A percentile compares a stretch with the other conserved stretches of the same genome.
phyloP scores from a whole-genome alignment of 768 basidiomycete species.

The Mycena vitilis region DNA sequence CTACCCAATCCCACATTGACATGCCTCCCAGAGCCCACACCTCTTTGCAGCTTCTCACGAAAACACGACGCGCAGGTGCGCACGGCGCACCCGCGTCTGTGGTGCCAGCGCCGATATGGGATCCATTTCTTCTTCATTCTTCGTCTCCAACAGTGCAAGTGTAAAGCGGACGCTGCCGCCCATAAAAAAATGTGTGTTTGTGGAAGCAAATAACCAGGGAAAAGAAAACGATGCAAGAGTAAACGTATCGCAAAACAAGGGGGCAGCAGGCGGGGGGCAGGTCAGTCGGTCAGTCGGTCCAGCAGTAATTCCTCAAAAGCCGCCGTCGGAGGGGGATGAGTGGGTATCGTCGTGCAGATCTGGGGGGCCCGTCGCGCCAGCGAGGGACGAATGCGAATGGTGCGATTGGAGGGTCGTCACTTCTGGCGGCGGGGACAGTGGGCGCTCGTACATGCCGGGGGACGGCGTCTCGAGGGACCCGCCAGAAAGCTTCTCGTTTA shows the following conservation, averaged over 20 bases:
- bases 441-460: conserved; percentile 62
- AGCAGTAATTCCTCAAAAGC: conserved; percentile 47
- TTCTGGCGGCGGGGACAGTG: conserved; percentile 76
- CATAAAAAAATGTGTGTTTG: conserved; percentile 35
- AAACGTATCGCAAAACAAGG: conserved; percentile 48
- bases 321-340: conserved; percentile 60
- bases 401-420: conserved; percentile 59
- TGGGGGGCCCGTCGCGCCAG: conserved; percentile 40
- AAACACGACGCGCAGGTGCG: conserved; percentile 13
- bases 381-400: conserved; percentile 42
- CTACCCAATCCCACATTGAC: conserved; percentile 12
- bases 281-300: background rate
- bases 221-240: conserved; percentile 44
- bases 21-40: background rate
- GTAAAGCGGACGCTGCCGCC: conserved; percentile 14
- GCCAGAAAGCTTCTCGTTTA: conserved; percentile 89
- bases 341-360: conserved; percentile 45
- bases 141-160: conserved; percentile 13
- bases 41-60: conserved; percentile 21
- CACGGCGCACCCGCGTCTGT: conserved; percentile 6
- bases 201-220: conserved; percentile 42
- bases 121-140: conserved; percentile 16
- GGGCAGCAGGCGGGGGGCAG: conserved; percentile 6
- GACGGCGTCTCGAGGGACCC: conserved; percentile 67
- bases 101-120: conserved; percentile 12